These are phyloP conservation scores for Tolypocladium album DNA, from an alignment of 2,329 filamentous ascomycete species.

Conservation along the genomic window DNA sequence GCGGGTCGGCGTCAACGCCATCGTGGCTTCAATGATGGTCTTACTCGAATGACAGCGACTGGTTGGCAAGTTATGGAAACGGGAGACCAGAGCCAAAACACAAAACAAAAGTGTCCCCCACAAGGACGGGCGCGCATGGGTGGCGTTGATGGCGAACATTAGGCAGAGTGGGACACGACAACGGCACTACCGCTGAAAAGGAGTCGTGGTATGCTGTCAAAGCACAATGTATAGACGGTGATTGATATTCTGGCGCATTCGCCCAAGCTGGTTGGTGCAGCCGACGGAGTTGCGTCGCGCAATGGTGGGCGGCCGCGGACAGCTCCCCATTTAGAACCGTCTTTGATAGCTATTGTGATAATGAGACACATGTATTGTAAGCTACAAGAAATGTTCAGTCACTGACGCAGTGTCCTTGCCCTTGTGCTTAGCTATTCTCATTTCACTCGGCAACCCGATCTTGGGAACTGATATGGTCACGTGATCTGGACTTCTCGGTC, in stretches of 20 bases:
- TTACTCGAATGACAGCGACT: not conserved
- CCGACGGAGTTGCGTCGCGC: not conserved
- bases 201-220: not conserved
- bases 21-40: not conserved
- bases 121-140: slow-evolving; percentile 13
- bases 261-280: not conserved
- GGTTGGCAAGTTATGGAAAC: not conserved
- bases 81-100: not conserved
- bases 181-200: not conserved
- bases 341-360: not conserved
- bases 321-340: not conserved
- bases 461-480: too few species aligned
- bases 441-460: too few species aligned
- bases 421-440: too few species aligned
- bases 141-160: slow-evolving; percentile 17
- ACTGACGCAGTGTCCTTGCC: not conserved
- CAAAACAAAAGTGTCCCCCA: not conserved
- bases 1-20: not conserved
- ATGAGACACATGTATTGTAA: not conserved
- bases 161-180: not conserved
- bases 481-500: not conserved
- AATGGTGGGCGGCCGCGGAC: not conserved
- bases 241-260: not conserved
- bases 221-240: not conserved
- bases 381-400: not conserved